phyloP scores from a whole-genome alignment of 2,329 filamentous ascomycete genomes.

The Monosporascus cannonballus region DNA sequence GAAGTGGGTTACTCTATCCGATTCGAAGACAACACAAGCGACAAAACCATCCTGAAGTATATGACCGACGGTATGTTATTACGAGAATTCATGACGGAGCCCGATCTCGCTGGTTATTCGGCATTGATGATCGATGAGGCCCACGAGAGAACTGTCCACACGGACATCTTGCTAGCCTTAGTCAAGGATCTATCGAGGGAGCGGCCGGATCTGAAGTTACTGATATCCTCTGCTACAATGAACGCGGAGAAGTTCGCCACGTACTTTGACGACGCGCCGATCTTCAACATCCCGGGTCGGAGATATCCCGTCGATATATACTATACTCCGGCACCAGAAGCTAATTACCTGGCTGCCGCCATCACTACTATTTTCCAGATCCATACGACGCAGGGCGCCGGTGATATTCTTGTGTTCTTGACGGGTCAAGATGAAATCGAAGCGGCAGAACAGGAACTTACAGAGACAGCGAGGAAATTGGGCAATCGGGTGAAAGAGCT shows the following conservation, averaged over 20 bases:
- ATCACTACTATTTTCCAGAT: constrained; percentile 95
- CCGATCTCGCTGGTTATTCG: constrained; percentile 74
- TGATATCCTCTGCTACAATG: constrained; percentile 93
- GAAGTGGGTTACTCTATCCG: constrained; percentile 94
- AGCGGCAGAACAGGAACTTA: constrained; percentile 73
- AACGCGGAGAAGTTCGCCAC: constrained; percentile 87
- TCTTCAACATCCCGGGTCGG: constrained; percentile 90
- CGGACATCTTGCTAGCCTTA: constrained; percentile 82
- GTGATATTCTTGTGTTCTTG: constrained; percentile 90
- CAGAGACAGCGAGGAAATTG: constrained; percentile 80
- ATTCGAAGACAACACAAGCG: constrained; percentile 86
- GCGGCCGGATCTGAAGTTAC: constrained; percentile 76
- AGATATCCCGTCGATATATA: constrained; percentile 87
- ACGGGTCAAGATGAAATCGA: constrained; percentile 97
- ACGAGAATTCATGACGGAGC: constrained; percentile 83
- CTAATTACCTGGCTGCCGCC: constrained; percentile 85
- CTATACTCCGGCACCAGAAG: constrained; percentile 84
- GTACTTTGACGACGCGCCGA: constrained; percentile 88
- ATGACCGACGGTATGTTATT: constrained; percentile 97
- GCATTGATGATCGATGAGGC: constrained; percentile 96
- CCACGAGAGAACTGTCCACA: constrained; percentile 87
- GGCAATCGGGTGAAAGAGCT: constrained; percentile 80
- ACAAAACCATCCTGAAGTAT: constrained; percentile 89
- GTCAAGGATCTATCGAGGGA: constrained; percentile 83
- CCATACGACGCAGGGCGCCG: constrained; percentile 75